phyloP scores from a whole-genome alignment of 805 yeast species.

The Saccharomyces jurei region DNA sequence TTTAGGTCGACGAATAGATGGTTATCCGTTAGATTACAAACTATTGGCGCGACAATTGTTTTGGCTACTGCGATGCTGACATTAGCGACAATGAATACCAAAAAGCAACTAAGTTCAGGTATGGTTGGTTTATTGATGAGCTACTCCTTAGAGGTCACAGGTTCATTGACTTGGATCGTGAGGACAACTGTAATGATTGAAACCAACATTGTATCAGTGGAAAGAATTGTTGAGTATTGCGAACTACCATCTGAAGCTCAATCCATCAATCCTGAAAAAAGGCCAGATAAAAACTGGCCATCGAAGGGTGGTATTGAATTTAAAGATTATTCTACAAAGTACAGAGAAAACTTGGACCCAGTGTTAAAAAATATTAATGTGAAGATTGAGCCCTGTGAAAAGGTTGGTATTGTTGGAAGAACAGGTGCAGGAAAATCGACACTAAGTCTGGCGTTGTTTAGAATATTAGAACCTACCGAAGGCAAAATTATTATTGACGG shows the following conservation, averaged over 20 bases:
- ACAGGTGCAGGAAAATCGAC: constrained; percentile 74
- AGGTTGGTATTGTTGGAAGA: constrained; percentile 68
- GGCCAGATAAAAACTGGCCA: constrained; percentile 50
- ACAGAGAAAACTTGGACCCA: constrained; percentile 51
- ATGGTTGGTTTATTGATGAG: constrained; percentile 59
- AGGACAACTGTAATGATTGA: constrained; percentile 57
- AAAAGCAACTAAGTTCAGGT: constrained; percentile 44
- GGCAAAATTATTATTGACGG: constrained; percentile 53
- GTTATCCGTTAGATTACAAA: constrained; percentile 54
- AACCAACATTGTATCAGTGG: constrained; percentile 56
- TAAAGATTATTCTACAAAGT: constrained; percentile 47
- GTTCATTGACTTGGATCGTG: constrained; percentile 47
- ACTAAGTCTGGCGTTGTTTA: constrained; percentile 50
- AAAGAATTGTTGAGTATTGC: constrained; percentile 56
- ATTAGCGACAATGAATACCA: constrained; percentile 32
- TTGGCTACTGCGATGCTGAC: constrained; percentile 44
- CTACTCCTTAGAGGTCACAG: constrained; percentile 51
- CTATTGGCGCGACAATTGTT: constrained; percentile 50
- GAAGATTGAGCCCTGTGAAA: constrained; percentile 45
- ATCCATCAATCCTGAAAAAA: constrained; percentile 37
- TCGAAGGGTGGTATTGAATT: constrained; percentile 42
- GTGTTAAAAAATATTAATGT: constrained; percentile 45
- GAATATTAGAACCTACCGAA: constrained; percentile 49
- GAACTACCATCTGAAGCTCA: constrained; percentile 40
- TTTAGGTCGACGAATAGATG: constrained; percentile 54